Base-by-base conservation (phyloP, 441 rosid genomes). In the Gossypium trilobum region DNA sequence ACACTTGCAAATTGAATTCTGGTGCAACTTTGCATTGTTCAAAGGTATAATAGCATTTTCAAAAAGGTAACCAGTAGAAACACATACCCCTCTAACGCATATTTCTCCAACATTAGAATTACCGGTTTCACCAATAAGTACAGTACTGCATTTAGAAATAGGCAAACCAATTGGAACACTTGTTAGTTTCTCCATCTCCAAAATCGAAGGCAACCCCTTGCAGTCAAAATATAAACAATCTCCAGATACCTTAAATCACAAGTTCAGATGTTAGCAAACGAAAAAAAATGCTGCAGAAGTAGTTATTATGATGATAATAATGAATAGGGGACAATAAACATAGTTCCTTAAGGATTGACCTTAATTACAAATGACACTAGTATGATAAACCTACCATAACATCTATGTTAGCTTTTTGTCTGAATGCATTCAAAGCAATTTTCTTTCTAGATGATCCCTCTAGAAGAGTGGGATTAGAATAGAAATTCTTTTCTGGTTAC, bases 151-250 rank as follows among this genome's bases (percentile, higher is more conserved):
- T 54, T 90, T 86, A 58, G 93, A 79, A 68, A 95, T 88, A 31
- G 96, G 97, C 75, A 84, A 70, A 70, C 99, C 99, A 82, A 95
- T 88, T n/a, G 99, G 97, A 74, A 95, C 96, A 80, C 86, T 88
- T 77, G 81, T 58, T 73, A 91, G 77, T 23, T 77, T 71, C 77
- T 83, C 89, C 16, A 73, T 80, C 78, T 85, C 87, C 83, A 91
- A 84, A 77, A 94, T 80, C 69, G 57, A 61, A 11, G 91, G 89
- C 85, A 94, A 77, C 75, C 77, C 82, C 79, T 87, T 84, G 88
- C 97, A 94, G 82, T 94, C 97, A 82, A 90, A 94, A 81, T 85
- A 92, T 39, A 88, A 85, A 79, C 97, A 92, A 81, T 94, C 99
- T 69, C 97, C 97, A 73, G 97, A 83, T 62, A 90, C 99, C 99